Evolutionary conservation across 169 alveolate genomes (phyloP).

Genomic region (Besnoitia besnoiti): DNA sequence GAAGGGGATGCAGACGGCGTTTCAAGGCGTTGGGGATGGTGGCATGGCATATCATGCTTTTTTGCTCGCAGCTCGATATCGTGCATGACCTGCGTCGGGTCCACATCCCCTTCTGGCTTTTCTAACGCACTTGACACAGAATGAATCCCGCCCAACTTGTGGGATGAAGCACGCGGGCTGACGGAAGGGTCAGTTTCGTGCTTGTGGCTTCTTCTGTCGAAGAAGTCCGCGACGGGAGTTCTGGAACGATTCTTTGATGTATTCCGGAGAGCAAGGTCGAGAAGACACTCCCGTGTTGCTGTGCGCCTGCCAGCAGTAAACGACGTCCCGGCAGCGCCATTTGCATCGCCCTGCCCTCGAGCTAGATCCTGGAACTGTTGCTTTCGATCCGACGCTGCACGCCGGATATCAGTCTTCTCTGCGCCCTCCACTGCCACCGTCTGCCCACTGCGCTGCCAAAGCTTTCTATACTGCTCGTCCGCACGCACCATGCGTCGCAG

Average conservation of each 20-base stretch:
- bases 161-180: no score
- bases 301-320: background rate
- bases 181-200: no score
- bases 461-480: background rate
- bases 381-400: background rate
- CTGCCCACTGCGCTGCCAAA: background rate
- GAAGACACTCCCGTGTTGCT: background rate
- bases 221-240: no score
- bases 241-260: background rate
- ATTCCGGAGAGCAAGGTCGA: background rate
- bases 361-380: background rate
- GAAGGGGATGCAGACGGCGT: no score
- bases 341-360: background rate
- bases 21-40: no score
- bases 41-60: no score
- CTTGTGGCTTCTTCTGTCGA: no score
- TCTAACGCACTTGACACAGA: no score
- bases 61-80: no score
- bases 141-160: no score
- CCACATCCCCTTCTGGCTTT: no score
- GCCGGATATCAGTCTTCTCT: background rate
- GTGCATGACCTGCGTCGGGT: no score
- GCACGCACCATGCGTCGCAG: background rate
- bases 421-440: background rate
- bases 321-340: background rate